These are phyloP conservation scores for Boletus mariae DNA, from an alignment of 1,284 basidiomycete genomes.

Conservation along the genomic window DNA sequence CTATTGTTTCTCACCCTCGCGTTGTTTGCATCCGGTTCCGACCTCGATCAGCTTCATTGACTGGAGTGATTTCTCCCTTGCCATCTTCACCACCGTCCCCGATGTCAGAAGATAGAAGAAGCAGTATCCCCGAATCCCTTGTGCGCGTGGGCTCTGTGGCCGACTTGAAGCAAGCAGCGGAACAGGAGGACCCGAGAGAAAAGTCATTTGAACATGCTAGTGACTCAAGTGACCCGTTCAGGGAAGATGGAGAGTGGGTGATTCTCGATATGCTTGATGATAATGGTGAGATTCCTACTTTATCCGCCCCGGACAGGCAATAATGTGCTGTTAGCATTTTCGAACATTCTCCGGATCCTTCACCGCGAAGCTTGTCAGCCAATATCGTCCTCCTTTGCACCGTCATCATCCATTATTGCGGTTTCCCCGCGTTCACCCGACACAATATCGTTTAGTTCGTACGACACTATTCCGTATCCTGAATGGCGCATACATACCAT, in stretches of 20 bases:
- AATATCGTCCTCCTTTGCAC: constrained; percentile 47
- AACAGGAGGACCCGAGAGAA: constrained; percentile 3
- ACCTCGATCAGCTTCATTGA: constrained; percentile 16
- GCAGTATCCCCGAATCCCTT: constrained; percentile 7
- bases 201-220: background rate
- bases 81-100: constrained; percentile 28
- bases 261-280: constrained; percentile 57
- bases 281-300: constrained; percentile 36
- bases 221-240: constrained; percentile 5
- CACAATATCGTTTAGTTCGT: constrained; percentile 14
- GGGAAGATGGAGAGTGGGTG: constrained; percentile 46
- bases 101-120: constrained; percentile 22
- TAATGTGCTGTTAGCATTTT: constrained; percentile 40
- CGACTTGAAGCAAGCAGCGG: constrained; percentile 3
- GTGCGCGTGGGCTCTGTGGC: background rate
- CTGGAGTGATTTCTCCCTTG: constrained; percentile 32
- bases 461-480: constrained; percentile 51
- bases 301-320: background rate
- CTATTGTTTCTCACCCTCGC: constrained; percentile 24
- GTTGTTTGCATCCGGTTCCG: constrained; percentile 53
- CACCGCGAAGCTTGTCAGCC: constrained; percentile 48
- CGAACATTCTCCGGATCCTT: constrained; percentile 55
- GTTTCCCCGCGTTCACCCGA: constrained; percentile 12
- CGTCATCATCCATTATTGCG: constrained; percentile 29
- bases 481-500: constrained; percentile 55